Evolutionary conservation across 2,329 filamentous ascomycete species (phyloP).

Genomic region (Aspergillus niger): DNA sequence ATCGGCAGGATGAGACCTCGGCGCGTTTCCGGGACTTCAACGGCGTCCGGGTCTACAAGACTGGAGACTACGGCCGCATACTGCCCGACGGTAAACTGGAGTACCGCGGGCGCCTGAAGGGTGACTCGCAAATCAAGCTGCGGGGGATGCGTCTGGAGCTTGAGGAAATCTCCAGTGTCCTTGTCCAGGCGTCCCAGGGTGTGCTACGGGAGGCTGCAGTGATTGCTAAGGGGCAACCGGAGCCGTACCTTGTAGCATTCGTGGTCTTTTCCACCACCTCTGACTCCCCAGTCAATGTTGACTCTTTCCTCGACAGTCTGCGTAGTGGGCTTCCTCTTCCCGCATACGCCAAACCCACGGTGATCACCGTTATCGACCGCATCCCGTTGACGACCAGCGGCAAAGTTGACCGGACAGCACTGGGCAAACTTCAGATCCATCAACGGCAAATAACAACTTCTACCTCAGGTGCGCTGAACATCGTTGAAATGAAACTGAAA

Average conservation of each 20-base stretch:
- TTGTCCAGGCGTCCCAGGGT: slow-evolving; percentile 7
- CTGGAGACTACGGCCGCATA: slow-evolving; percentile 14
- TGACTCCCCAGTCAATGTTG: background rate
- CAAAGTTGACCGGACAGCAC: background rate
- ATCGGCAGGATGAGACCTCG: background rate
- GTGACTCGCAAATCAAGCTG: slow-evolving; percentile 14
- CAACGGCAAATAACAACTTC: too few species aligned
- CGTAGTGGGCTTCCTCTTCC: background rate
- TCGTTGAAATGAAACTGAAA: background rate
- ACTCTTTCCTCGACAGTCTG: background rate
- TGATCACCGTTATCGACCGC: background rate
- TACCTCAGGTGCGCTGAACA: too few species aligned
- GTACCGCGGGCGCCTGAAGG: slow-evolving; percentile 11
- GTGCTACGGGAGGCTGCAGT: slow-evolving; percentile 9
- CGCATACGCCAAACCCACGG: background rate
- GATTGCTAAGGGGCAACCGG: background rate
- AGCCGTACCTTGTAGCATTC: background rate
- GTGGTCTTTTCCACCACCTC: background rate
- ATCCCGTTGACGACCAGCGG: background rate
- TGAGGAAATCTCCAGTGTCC: slow-evolving; percentile 6
- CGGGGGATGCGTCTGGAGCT: slow-evolving; percentile 14
- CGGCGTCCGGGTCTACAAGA: slow-evolving; percentile 3
- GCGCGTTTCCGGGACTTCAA: too few species aligned
- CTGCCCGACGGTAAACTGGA: slow-evolving; percentile 11
- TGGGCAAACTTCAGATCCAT: too few species aligned